phyloP scores from a whole-genome alignment of 2,329 filamentous ascomycete species.

The Stagonosporopsis tanaceti region DNA sequence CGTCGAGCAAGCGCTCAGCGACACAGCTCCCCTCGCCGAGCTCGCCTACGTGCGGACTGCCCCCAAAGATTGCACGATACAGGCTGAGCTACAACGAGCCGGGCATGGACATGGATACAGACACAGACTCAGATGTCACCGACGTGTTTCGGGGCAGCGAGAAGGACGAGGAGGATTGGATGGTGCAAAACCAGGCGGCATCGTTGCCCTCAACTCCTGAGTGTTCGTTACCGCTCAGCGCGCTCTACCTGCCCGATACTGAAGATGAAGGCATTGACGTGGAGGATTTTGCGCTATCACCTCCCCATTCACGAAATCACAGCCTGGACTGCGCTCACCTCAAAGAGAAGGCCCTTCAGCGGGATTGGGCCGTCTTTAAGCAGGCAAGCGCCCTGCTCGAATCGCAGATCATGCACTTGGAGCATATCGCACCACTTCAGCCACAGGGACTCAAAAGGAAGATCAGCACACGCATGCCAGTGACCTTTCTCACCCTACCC shows the following conservation, averaged over 20 bases:
- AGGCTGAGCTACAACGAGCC: conserved; percentile 32
- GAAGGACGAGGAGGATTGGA: conserved; percentile 29
- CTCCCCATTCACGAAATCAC: conserved; percentile 31
- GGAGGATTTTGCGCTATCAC: conserved; percentile 41
- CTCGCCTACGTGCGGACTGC: conserved; percentile 44
- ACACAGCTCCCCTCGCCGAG: conserved; percentile 48
- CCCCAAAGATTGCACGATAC: conserved; percentile 46
- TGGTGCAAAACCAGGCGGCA: conserved; percentile 26
- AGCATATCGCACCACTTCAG: conserved; percentile 14
- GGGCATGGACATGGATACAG: conserved; percentile 29
- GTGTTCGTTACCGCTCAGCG: conserved; percentile 26
- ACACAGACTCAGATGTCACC: conserved; percentile 33
- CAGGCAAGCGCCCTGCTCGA: conserved; percentile 18
- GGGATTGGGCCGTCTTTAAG: conserved; percentile 32
- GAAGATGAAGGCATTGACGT: conserved; percentile 37
- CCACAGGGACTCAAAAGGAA: not conserved
- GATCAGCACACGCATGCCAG: conserved; percentile 16
- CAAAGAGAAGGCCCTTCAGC: conserved; percentile 27
- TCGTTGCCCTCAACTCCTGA: conserved; percentile 36
- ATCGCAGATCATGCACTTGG: conserved; percentile 22
- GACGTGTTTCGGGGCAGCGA: conserved; percentile 28
- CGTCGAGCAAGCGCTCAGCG: conserved; percentile 48
- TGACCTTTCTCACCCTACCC: conserved; percentile 46
- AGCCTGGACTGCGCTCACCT: conserved; percentile 29
- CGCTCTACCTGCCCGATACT: conserved; percentile 33